Percentiles rank a stretch among this genome's conserved stretches.
Evolutionary conservation across 2,329 filamentous ascomycete genomes (phyloP).

Genomic region (Penicillium hordei): DNA sequence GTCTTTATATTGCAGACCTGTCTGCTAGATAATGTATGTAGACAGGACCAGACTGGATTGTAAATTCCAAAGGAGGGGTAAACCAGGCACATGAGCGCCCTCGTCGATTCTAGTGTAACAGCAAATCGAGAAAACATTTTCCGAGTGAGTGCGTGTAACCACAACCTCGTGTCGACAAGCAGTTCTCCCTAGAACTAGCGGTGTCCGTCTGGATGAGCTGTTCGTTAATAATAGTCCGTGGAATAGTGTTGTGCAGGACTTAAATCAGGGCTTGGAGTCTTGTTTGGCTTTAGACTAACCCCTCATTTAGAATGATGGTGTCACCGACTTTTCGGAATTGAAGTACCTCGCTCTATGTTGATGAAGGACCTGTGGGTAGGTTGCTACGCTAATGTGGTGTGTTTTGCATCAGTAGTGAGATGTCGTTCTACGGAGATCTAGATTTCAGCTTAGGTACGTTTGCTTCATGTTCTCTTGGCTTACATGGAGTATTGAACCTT

Average conservation of each 20-base stretch:
- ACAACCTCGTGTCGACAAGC: background rate
- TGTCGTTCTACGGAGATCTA: conserved; percentile 1
- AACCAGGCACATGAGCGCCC: background rate
- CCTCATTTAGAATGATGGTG: background rate
- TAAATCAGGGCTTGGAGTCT: background rate
- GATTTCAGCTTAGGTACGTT: background rate
- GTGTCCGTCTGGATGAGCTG: background rate
- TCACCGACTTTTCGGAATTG: background rate
- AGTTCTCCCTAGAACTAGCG: background rate
- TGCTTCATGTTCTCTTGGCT: background rate
- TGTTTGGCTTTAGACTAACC: background rate
- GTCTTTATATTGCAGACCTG: background rate
- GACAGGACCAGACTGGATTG: background rate
- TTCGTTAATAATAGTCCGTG: background rate
- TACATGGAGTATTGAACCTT: background rate
- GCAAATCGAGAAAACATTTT: background rate
- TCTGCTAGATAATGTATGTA: background rate
- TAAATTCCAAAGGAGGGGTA: background rate
- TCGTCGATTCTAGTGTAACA: background rate
- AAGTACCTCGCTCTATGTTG: background rate
- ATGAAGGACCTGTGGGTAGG: background rate
- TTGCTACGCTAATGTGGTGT: background rate
- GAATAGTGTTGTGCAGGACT: background rate
- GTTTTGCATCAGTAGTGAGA: background rate
- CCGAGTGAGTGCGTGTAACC: background rate